Percentiles rank a stretch among this genome's conserved stretches.
phyloP scores from a whole-genome alignment of 2,329 filamentous ascomycete genomes.

The Trichoderma semiorbis region DNA sequence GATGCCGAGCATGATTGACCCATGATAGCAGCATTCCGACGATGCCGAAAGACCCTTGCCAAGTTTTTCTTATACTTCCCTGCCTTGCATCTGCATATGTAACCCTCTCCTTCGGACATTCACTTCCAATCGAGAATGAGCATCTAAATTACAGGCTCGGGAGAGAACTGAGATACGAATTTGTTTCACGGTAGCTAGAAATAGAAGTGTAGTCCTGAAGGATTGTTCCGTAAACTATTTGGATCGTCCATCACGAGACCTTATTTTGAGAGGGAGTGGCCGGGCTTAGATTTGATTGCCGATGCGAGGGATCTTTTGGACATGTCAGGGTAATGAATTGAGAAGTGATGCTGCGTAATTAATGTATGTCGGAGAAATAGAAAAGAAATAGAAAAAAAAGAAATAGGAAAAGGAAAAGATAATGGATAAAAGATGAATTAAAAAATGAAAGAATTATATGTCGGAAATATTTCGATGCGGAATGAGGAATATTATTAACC shows the following conservation, averaged over 20 bases:
- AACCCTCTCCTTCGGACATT: neutral
- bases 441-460: neutral
- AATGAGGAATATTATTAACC: neutral
- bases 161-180: too few relatives aligned
- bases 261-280: neutral
- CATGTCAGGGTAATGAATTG: neutral
- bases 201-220: neutral
- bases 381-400: neutral
- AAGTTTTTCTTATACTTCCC: neutral
- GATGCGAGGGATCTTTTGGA: neutral
- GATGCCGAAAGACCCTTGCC: neutral
- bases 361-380: neutral
- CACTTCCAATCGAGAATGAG: neutral
- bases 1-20: neutral
- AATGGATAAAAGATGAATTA: neutral
- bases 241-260: neutral
- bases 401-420: neutral
- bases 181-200: neutral
- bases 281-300: constrained; percentile 4
- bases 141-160: neutral
- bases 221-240: neutral
- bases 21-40: neutral
- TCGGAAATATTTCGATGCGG: neutral
- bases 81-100: neutral
- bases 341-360: neutral